Percentiles rank a stretch among this genome's conserved stretches.
These are phyloP conservation scores for Oldenlandia corymbosa DNA, from an alignment of 257 asterid species.

Conservation along the genomic window DNA sequence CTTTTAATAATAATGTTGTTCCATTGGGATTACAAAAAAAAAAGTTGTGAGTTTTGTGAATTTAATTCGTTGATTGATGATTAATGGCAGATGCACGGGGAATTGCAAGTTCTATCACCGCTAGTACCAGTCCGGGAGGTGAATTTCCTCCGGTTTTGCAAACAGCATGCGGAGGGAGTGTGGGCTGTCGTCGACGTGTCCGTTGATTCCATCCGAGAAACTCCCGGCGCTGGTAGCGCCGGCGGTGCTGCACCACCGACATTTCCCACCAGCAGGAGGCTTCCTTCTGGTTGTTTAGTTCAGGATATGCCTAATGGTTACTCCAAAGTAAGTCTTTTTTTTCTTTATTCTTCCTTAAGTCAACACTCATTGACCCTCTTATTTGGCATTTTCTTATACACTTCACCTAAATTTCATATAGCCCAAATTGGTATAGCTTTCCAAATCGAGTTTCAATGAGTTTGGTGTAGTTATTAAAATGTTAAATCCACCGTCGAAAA, in stretches of 20 bases:
- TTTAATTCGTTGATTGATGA: background rate
- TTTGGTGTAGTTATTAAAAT: constrained; percentile 57
- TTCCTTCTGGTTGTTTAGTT: constrained; percentile 90
- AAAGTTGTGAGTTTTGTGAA: no score
- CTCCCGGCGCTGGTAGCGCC: constrained; percentile 16
- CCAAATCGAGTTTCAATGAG: constrained; percentile 36
- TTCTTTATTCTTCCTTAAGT: background rate
- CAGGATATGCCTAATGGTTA: constrained; percentile 98
- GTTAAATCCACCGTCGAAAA: no score
- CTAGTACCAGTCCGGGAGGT: constrained; percentile 84
- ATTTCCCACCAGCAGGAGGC: constrained; percentile 58
- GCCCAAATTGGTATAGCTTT: constrained; percentile 18
- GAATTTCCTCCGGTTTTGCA: constrained; percentile 88
- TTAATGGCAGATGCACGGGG: constrained; percentile 69
- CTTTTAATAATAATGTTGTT: no score
- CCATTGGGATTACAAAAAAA: background rate
- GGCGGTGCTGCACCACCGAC: constrained; percentile 27
- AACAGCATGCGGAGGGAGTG: constrained; percentile 90
- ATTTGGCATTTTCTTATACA: background rate
- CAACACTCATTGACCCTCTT: no score
- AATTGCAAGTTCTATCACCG: constrained; percentile 86
- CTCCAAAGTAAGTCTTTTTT: constrained; percentile 51
- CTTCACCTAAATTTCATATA: background rate
- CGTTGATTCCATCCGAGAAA: constrained; percentile 50
- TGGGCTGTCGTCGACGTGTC: constrained; percentile 98